A percentile compares a stretch with the other conserved stretches of the same genome.
These are phyloP conservation scores for Colletotrichum cereale DNA, from an alignment of 2,329 filamentous ascomycete genomes.

Conservation along the genomic window DNA sequence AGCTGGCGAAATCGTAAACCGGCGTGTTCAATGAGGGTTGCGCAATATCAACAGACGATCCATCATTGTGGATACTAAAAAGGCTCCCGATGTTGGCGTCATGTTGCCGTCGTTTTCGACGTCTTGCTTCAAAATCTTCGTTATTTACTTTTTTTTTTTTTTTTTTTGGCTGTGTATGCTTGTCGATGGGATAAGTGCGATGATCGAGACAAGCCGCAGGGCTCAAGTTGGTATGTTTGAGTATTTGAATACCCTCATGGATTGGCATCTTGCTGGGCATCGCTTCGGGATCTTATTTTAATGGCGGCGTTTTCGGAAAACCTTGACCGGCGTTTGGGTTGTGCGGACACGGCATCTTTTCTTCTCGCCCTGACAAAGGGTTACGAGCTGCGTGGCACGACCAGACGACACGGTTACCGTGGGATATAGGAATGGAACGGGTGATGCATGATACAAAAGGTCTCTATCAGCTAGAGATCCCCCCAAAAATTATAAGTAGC, in stretches of 20 bases:
- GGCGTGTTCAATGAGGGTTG: constrained; percentile 44
- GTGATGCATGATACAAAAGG: constrained; percentile 22
- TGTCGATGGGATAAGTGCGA: constrained; percentile 14
- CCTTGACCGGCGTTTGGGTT: constrained; percentile 24
- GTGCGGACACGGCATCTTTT: constrained; percentile 21
- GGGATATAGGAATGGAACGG: constrained; percentile 11
- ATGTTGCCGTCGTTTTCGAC: neutral
- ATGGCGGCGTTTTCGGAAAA: constrained; percentile 27
- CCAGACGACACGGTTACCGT: constrained; percentile 17
- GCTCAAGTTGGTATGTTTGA: constrained; percentile 26
- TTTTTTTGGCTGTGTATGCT: constrained; percentile 11
- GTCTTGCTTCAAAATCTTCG: neutral
- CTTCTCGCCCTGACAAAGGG: constrained; percentile 18
- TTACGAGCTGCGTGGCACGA: constrained; percentile 24
- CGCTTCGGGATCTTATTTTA: constrained; percentile 13
- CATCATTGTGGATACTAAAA: neutral
- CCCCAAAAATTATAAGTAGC: constrained; percentile 21
- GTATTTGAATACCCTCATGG: constrained; percentile 41
- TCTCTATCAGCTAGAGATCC: constrained; percentile 4
- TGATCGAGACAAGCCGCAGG: constrained; percentile 3
- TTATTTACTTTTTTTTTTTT: constrained; percentile 3
- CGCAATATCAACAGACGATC: constrained; percentile 4
- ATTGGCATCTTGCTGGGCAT: constrained; percentile 37
- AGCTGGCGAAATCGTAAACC: constrained; percentile 71
- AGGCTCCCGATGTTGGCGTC: neutral